Conservation (phyloP, 768 basidiomycete genomes). For the Trametes gibbosa region DNA sequence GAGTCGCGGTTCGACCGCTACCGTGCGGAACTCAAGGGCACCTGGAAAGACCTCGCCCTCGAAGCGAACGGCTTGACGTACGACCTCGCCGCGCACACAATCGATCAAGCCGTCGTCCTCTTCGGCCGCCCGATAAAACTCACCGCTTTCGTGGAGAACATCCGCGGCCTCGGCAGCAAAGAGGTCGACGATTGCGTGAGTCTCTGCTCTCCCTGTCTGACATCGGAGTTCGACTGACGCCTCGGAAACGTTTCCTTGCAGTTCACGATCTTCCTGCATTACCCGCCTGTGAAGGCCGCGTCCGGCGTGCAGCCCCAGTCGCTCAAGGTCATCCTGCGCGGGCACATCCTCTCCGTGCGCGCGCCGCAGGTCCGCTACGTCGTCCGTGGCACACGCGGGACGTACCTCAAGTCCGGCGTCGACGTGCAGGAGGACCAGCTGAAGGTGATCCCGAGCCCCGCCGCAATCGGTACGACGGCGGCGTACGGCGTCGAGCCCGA, state of each 20-base stretch:
- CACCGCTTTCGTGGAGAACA: conserved; percentile 68
- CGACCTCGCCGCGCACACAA: conserved; percentile 78
- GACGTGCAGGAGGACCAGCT: conserved; percentile 82
- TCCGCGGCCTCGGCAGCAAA: conserved; percentile 60
- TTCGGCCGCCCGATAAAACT: conserved; percentile 73
- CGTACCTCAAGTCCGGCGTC: conserved; percentile 71
- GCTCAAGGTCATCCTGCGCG: conserved; percentile 64
- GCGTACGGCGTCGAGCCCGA: conserved; percentile 63
- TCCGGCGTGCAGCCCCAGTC: conserved; percentile 40
- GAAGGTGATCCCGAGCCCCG: conserved; percentile 49
- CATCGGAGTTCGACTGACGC: too few species aligned
- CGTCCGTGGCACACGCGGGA: conserved; percentile 69
- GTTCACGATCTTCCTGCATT: conserved; percentile 25
- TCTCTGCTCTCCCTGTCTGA: neutral
- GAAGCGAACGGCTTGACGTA: conserved; percentile 67
- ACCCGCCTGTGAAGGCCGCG: conserved; percentile 13
- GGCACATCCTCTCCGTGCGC: conserved; percentile 65
- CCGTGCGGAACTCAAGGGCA: conserved; percentile 58
- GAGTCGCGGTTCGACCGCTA: conserved; percentile 83
- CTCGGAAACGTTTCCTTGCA: too few species aligned
- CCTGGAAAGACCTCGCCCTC: conserved; percentile 75
- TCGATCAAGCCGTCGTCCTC: conserved; percentile 72
- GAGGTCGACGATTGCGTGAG: conserved; percentile 67
- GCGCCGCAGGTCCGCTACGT: conserved; percentile 67
- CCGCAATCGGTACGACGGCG: conserved; percentile 36